Conservation (phyloP, 805 yeast genomes). For the Starmerella potacharoeniae region DNA sequence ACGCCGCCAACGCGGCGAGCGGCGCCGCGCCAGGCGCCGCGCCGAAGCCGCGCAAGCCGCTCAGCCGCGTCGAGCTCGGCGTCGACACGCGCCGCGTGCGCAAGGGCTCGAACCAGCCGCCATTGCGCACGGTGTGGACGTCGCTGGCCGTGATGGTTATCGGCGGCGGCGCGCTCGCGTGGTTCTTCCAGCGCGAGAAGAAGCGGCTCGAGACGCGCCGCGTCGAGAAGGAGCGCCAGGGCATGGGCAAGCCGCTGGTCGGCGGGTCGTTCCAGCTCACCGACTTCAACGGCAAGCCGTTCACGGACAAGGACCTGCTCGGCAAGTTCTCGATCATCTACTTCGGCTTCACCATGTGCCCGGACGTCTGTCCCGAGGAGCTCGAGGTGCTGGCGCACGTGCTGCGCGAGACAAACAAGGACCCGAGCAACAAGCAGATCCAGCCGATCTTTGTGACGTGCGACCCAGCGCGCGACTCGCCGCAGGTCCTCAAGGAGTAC, state of each 20-base stretch:
- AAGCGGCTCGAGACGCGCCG: conserved; percentile 58
- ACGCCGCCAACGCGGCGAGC: too few relatives aligned
- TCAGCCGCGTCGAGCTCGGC: conserved; percentile 73
- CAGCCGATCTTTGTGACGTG: conserved; percentile 92
- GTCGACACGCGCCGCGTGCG: conserved; percentile 37
- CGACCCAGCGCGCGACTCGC: conserved; percentile 91
- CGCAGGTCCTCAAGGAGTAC: conserved; percentile 73
- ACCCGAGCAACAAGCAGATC: conserved; percentile 28
- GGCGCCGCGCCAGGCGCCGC: background rate
- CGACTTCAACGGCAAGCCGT: conserved; percentile 58
- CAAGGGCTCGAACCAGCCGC: conserved; percentile 27
- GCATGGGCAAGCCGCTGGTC: conserved; percentile 81
- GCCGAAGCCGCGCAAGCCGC: conserved; percentile 42
- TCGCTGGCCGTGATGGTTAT: conserved; percentile 56
- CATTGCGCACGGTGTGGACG: conserved; percentile 54
- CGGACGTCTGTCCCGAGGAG: conserved; percentile 98
- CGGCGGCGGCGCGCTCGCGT: conserved; percentile 63
- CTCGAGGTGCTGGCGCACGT: conserved; percentile 79
- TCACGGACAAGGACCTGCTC: conserved; percentile 64
- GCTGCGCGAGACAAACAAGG: conserved; percentile 45
- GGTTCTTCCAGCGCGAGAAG: conserved; percentile 65
- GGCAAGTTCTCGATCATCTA: conserved; percentile 79
- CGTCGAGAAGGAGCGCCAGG: conserved; percentile 75
- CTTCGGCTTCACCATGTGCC: conserved; percentile 96
- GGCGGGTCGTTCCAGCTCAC: conserved; percentile 78